Base-by-base conservation (phyloP, 1,284 basidiomycete species). In the Melampsora larici-populina region DNA sequence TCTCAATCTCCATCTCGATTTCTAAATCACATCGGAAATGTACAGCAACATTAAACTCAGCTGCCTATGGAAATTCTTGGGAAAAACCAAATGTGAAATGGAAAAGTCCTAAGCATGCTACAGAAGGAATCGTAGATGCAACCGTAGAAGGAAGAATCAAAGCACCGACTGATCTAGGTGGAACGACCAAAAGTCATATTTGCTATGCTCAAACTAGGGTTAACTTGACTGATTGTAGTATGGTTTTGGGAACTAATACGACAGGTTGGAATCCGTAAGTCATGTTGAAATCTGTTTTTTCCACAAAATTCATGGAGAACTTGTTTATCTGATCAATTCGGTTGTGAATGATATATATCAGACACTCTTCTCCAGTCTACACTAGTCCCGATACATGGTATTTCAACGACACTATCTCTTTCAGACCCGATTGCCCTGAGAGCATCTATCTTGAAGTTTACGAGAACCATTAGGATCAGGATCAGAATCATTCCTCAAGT, bases 381-480 rank as follows among this genome's bases (percentile, higher is more conserved):
- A 43, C 29, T 29, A 73, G 48, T 49, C 43, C 31, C 43, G 62
- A 63, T 48, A 33, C 33, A 29, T 73, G 71, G 71, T 43, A 31
- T 11, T 73, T n/a, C 6, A 73, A 65, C 62, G 58, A 73, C n/a
- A 65, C 62, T n/a, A 36, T 73, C 63, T 64, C 71, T 31, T 73
- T 63, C 48, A 62, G 71, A 65, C 46, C 58, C 29, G 71, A 73
- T 51, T 73, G 71, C 51, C 71, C 71, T n/a, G 71, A 73, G 48
- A 73, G 48, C 49, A 63, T 73, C 48, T 62, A 64, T 33, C 55
- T 73, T 31, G 71, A 73, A 73, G 71, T 73, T 36, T 73, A 62
- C 48, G 71, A 73, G 29, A 31, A 58, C 55, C 62, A 40, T 72
- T 60, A 46, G 43, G 48, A 43, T 11, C 58, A 64, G 36, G 33